Evolutionary conservation across 2,329 filamentous ascomycete genomes (phyloP).

Genomic region (Epicoccum sorghinum): DNA sequence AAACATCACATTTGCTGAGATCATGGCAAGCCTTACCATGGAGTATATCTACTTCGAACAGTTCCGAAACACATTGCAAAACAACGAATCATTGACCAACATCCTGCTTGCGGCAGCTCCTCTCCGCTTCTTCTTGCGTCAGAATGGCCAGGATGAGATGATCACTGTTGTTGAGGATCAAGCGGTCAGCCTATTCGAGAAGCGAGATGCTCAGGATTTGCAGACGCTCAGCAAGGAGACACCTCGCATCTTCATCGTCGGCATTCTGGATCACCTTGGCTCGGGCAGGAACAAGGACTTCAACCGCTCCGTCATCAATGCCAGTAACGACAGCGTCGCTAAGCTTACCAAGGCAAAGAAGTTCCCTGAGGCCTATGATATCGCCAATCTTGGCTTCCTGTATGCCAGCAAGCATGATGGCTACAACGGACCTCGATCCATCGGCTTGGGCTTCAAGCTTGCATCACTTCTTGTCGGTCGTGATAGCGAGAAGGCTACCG

Average conservation of each 20-base stretch:
- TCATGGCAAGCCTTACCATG: constrained; percentile 52
- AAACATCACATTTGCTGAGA: constrained; percentile 48
- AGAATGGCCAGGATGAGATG: constrained; percentile 31
- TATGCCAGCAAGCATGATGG: constrained; percentile 40
- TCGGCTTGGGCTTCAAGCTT: constrained; percentile 49
- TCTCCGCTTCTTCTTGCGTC: constrained; percentile 36
- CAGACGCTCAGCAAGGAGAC: constrained; percentile 38
- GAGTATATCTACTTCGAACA: constrained; percentile 45
- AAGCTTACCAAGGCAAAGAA: constrained; percentile 38
- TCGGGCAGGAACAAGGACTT: constrained; percentile 39
- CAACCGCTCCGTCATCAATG: constrained; percentile 35
- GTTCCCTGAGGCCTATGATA: constrained; percentile 42
- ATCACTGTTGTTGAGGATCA: constrained; percentile 35
- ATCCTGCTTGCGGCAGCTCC: constrained; percentile 40
- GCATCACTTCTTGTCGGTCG: constrained; percentile 43
- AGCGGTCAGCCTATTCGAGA: constrained; percentile 34
- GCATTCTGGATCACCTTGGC: constrained; percentile 37
- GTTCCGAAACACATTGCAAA: constrained; percentile 36
- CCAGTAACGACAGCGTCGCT: constrained; percentile 31
- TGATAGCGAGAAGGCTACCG: constrained; percentile 35
- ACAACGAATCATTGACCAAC: constrained; percentile 48
- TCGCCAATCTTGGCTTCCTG: constrained; percentile 42
- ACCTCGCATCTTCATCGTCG: constrained; percentile 39
- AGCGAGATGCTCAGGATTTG: constrained; percentile 35
- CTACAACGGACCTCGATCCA: constrained; percentile 40